Conservation (phyloP, 306 rosid species). For the Pterocarpus macrocarpus region DNA sequence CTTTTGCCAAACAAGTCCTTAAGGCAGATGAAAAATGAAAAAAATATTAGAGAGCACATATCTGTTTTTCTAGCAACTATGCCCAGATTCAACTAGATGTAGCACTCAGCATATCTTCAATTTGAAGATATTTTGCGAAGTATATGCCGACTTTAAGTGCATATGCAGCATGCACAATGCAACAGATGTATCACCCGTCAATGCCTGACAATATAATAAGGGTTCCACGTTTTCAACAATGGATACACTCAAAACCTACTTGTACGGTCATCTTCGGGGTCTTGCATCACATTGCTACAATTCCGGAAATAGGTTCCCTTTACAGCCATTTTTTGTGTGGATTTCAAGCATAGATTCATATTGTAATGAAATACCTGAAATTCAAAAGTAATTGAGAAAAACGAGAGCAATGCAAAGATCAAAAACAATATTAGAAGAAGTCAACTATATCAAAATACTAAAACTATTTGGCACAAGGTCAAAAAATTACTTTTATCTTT, state of each 20-base stretch:
- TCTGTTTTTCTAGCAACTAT: background rate
- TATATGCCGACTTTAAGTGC: conserved; percentile 50
- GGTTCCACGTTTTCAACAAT: conserved; percentile 29
- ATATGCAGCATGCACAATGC: conserved; percentile 40
- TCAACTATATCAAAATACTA: background rate
- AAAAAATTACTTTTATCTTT: conserved; percentile 2
- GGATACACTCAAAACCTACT: conserved; percentile 23
- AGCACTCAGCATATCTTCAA: conserved; percentile 34
- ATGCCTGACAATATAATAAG: conserved; percentile 35
- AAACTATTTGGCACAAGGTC: conserved; percentile 15
- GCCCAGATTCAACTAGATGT: conserved; percentile 22
- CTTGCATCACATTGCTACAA: conserved; percentile 1
- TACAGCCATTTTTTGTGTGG: conserved; percentile 11
- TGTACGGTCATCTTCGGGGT: conserved; percentile 30
- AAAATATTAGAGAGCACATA: background rate
- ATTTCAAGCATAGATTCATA: conserved; percentile 23
- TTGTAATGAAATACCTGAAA: background rate
- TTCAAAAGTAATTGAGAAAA: background rate
- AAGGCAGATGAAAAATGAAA: background rate
- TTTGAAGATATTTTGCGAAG: conserved; percentile 46
- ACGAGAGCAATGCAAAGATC: background rate
- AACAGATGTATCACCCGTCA: conserved; percentile 23
- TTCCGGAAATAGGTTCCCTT: conserved; percentile 35
- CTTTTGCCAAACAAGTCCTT: background rate
- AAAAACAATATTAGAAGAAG: background rate